phyloP scores from a whole-genome alignment of 306 rosid genomes.

The Potentilla sterilis region DNA sequence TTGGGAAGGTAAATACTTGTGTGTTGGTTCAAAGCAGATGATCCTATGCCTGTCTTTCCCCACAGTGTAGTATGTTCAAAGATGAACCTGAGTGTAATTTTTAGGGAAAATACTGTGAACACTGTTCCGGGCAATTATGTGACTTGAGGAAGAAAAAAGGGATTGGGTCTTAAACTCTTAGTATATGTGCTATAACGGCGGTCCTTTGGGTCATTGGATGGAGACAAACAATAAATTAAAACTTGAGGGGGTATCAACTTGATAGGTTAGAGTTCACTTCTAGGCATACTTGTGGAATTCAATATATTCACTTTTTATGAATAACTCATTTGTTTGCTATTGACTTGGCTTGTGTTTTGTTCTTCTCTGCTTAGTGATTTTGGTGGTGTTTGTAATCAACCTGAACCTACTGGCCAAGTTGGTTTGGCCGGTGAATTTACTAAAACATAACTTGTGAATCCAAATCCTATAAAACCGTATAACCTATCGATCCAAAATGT shows the following conservation, averaged over 20 bases:
- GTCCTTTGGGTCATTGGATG: not conserved
- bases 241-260: not conserved
- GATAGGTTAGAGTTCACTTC: not conserved
- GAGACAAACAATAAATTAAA: not conserved
- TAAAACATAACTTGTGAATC: not conserved
- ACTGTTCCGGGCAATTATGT: not conserved
- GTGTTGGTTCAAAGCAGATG: not conserved
- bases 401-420: not conserved
- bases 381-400: not conserved
- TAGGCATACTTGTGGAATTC: not conserved
- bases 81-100: not conserved
- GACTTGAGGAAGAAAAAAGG: not conserved
- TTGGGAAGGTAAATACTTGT: not conserved
- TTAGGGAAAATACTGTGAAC: not conserved
- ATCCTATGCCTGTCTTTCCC: not conserved
- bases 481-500: not conserved
- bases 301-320: not conserved
- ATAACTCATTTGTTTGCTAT: not conserved
- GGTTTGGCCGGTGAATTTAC: not conserved
- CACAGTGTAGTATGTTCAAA: not conserved
- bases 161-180: not conserved
- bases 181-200: not conserved
- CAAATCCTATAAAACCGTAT: not conserved
- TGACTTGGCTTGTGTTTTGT: not conserved
- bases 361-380: not conserved